Percentiles rank a stretch among this genome's conserved stretches.
These are phyloP conservation scores for Solanum phureja DNA, from an alignment of 257 asterid genomes.

Conservation along the genomic window DNA sequence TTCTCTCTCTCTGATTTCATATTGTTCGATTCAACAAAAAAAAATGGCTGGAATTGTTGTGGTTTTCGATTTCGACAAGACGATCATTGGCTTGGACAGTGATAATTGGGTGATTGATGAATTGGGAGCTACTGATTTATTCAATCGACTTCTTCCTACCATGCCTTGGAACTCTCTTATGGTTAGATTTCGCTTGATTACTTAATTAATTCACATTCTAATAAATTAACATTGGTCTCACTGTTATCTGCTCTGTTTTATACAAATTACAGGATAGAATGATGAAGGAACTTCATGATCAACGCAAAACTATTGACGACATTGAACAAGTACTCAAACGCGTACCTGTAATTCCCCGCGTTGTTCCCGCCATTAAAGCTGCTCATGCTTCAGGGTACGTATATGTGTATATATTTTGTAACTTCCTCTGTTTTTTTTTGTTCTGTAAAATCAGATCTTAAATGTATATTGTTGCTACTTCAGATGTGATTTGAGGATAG, in stretches of 20 bases:
- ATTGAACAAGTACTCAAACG: conserved; percentile 32
- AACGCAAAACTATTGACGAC: conserved; percentile 37
- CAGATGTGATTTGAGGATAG: too few relatives aligned
- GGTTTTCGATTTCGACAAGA: conserved; percentile 35
- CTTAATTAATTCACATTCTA: neutral
- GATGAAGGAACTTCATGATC: conserved; percentile 53
- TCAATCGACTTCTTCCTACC: conserved; percentile 24
- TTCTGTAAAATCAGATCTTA: neutral
- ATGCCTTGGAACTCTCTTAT: conserved; percentile 32
- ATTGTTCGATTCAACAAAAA: neutral
- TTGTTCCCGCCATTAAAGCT: conserved; percentile 36
- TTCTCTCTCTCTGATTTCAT: too few relatives aligned
- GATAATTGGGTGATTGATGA: conserved; percentile 40
- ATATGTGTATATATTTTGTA: neutral
- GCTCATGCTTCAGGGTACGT: conserved; percentile 53
- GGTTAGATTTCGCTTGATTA: neutral
- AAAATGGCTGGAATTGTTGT: conserved; percentile 18
- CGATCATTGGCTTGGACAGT: conserved; percentile 29
- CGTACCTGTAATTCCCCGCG: conserved; percentile 34
- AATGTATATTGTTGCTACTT: too few relatives aligned
- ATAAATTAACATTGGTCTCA: too few relatives aligned
- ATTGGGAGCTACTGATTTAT: conserved; percentile 18
- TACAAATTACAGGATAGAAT: conserved; percentile 31
- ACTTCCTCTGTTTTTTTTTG: neutral
- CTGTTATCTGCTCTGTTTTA: neutral